These are phyloP conservation scores for Colletotrichum kahawae DNA, from an alignment of 2,329 filamentous ascomycete genomes.

Conservation along the genomic window DNA sequence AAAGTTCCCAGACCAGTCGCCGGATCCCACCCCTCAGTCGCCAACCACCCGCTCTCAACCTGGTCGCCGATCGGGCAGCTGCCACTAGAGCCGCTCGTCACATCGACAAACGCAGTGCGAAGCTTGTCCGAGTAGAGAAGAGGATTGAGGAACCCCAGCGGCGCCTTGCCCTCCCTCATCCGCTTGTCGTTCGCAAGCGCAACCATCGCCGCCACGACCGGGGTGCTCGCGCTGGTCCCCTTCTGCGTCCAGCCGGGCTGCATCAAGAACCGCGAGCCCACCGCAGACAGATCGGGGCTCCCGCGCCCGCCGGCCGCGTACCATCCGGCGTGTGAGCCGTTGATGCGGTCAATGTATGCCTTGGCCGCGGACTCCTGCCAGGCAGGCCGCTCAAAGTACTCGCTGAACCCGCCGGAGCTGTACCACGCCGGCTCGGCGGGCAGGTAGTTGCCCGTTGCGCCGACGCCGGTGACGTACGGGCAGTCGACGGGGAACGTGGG, in stretches of 20 bases:
- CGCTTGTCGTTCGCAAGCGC: constrained; percentile 49
- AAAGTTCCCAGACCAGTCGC: background rate
- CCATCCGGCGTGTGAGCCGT: constrained; percentile 44
- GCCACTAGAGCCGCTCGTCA: background rate
- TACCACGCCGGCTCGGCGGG: constrained; percentile 39
- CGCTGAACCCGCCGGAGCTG: constrained; percentile 51
- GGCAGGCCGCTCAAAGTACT: constrained; percentile 44
- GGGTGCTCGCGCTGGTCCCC: constrained; percentile 39
- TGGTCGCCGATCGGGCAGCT: background rate
- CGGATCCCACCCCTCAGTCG: background rate
- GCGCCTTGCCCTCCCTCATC: constrained; percentile 34
- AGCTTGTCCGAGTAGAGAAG: constrained; percentile 35
- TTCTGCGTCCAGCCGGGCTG: constrained; percentile 31
- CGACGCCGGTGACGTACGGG: constrained; percentile 38
- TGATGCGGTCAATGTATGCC: constrained; percentile 44
- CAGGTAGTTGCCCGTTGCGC: constrained; percentile 29
- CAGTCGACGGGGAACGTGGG: constrained; percentile 55
- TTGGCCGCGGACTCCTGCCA: constrained; percentile 45
- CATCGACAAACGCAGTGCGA: background rate
- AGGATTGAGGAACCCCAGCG: constrained; percentile 51
- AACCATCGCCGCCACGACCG: constrained; percentile 46
- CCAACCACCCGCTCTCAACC: background rate
- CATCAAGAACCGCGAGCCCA: constrained; percentile 57
- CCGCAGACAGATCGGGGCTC: constrained; percentile 48
- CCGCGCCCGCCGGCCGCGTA: constrained; percentile 50